Evolutionary conservation across 345 rosid species (phyloP), one percentile per base, ranked within the genome.

Genomic region (Leavenworthia alabamica): DNA sequence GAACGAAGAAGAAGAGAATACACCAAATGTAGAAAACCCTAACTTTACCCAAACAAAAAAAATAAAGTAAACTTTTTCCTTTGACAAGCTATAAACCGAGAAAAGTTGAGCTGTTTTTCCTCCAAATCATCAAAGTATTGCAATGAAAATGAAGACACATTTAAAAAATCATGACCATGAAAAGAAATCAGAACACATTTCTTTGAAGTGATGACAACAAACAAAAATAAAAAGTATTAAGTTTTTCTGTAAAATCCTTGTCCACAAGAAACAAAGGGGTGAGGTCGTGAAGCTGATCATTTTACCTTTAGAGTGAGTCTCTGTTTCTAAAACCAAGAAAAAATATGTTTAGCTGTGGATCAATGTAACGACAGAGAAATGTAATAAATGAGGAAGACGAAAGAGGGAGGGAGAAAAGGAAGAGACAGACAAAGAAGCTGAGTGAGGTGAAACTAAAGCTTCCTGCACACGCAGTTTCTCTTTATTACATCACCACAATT

Each of bases 291-390:
- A 24, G 28, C 10, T 27, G 29, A 36, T 31, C 2, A 13, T 3
- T 29, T 41, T 24, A 53, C 69, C 69, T 64, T 17, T 3, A 3
- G 51, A 63, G 22, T 27, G 17, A 41, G 24, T 64, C 51, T 28
- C 27, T 47, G 44, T 32, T 42, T 31, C 35, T 20, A 42, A 53
- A 32, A 28, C 26, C 52, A 10, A 23, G 20, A 24, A 31, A 24
- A 31, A 3, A 32, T 3, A 2, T 11, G n/a, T 22, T 22, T 12
- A 28, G 17, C 39, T 10, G 22, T 2, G 1, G 32, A 14, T n/a
- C n/a, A n/a, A n/a, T 23, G 49, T 20, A 49, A 37, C 15, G 11
- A 50, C 31, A 40, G 48, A 41, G 48, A 61, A 23, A 24, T 2
- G 17, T 32, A 43, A 26, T n/a, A n/a, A n/a, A n/a, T 0, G 37